A percentile compares a stretch with the other conserved stretches of the same genome.
Conservation (phyloP, 2,329 filamentous ascomycete genomes). For the Claviceps paspali region DNA sequence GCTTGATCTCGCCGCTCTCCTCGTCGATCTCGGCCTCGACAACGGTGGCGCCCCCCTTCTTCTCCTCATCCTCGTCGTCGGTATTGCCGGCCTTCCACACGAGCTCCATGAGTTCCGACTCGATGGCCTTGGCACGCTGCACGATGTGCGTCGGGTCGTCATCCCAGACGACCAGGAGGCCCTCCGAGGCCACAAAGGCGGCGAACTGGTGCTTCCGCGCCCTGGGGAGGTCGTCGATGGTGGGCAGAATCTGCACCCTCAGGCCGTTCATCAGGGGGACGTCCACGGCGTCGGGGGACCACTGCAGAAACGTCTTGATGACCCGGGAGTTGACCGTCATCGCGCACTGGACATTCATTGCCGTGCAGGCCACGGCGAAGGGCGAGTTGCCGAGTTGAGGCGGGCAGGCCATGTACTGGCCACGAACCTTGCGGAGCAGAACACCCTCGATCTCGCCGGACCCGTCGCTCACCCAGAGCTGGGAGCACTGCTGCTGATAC, state of each 20-base stretch:
- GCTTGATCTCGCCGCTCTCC: conserved; percentile 52
- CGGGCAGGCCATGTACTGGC: conserved; percentile 60
- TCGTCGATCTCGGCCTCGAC: conserved; percentile 48
- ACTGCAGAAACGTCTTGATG: conserved; percentile 63
- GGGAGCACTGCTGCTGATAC: conserved; percentile 63
- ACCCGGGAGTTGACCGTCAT: conserved; percentile 72
- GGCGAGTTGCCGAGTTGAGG: conserved; percentile 44
- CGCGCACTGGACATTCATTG: conserved; percentile 62
- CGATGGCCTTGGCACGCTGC: conserved; percentile 53
- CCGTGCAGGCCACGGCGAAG: conserved; percentile 48
- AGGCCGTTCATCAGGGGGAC: conserved; percentile 64
- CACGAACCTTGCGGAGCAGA: conserved; percentile 50
- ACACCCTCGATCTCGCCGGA: conserved; percentile 58
- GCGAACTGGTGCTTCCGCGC: conserved; percentile 69
- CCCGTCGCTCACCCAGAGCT: conserved; percentile 58
- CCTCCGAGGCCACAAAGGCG: conserved; percentile 58
- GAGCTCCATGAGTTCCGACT: conserved; percentile 62
- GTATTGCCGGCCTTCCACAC: conserved; percentile 51
- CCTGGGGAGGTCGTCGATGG: conserved; percentile 51
- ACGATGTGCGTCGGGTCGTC: conserved; percentile 61
- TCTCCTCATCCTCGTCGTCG: conserved; percentile 38
- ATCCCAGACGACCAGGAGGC: conserved; percentile 66
- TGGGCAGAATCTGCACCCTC: conserved; percentile 61
- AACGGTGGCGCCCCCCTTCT: conserved; percentile 26
- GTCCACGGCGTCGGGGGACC: conserved; percentile 56